Conservation (phyloP, 2,329 filamentous ascomycete species). For the Chaetothyriales sp. region DNA sequence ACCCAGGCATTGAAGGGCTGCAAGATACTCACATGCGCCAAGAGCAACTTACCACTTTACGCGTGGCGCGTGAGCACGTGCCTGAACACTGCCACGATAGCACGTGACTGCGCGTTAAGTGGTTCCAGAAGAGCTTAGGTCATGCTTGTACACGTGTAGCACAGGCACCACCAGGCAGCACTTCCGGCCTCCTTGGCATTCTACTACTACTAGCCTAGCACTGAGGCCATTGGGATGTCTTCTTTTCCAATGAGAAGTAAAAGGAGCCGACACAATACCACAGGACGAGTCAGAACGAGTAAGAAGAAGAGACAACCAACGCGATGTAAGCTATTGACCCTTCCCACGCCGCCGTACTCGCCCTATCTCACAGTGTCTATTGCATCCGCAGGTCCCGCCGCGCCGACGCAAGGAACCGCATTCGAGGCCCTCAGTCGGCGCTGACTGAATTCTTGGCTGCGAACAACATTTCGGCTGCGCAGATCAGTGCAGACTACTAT, state of each 20-base stretch:
- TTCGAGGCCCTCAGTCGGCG: slow-evolving; percentile 48
- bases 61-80: neutral
- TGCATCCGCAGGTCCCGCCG: slow-evolving; percentile 1
- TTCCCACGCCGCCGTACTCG: neutral
- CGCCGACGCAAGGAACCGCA: slow-evolving; percentile 26
- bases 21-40: neutral
- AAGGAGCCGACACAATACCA: too few species aligned
- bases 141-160: too few species aligned
- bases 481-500: slow-evolving; percentile 46
- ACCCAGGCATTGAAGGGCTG: slow-evolving; percentile 1
- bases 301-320: neutral
- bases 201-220: too few species aligned
- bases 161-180: too few species aligned
- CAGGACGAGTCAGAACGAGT: too few species aligned
- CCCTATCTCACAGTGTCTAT: neutral
- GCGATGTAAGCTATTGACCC: neutral
- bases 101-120: neutral
- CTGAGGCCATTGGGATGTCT: neutral
- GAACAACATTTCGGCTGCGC: slow-evolving; percentile 50
- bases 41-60: neutral
- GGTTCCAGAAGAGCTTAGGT: too few species aligned
- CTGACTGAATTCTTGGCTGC: slow-evolving; percentile 54
- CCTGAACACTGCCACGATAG: neutral
- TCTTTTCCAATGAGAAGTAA: neutral
- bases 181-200: too few species aligned